These are phyloP conservation scores for Pythium diclinum DNA, from an alignment of 352 stramenopile species.

Conservation along the genomic window DNA sequence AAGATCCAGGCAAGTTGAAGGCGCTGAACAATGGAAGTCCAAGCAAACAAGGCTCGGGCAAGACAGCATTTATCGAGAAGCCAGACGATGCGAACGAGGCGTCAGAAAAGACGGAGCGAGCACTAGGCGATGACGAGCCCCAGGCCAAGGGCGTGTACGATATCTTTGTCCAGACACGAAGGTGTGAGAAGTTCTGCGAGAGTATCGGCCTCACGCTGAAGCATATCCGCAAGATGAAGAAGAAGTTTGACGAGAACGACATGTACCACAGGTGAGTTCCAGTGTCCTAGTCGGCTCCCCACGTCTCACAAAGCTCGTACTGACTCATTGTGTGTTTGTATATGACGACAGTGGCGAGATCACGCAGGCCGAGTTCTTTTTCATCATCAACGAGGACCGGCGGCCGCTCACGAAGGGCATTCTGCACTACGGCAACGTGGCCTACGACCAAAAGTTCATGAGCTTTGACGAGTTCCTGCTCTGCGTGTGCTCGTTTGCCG, in stretches of 20 bases:
- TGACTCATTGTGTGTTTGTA: neutral
- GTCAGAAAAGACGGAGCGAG: neutral
- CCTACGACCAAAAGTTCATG: conserved; percentile 46
- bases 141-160: conserved; percentile 37
- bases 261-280: conserved; percentile 58
- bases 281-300: too few species aligned
- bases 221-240: conserved; percentile 68
- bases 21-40: neutral
- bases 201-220: conserved; percentile 44
- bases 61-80: conserved; percentile 8
- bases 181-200: conserved; percentile 51
- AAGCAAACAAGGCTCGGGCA: neutral
- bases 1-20: neutral
- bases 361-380: conserved; percentile 72
- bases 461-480: conserved; percentile 65
- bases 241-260: conserved; percentile 67
- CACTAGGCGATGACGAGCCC: conserved; percentile 10
- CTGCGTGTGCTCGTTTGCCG: conserved; percentile 55
- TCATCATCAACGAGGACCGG: conserved; percentile 62
- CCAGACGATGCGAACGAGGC: neutral
- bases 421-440: conserved; percentile 41
- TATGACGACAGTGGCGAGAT: conserved; percentile 50
- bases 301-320: neutral
- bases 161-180: conserved; percentile 52
- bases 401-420: conserved; percentile 53